phyloP scores from a whole-genome alignment of 2,329 filamentous ascomycete species.

The Didymosphaeria variabile region DNA sequence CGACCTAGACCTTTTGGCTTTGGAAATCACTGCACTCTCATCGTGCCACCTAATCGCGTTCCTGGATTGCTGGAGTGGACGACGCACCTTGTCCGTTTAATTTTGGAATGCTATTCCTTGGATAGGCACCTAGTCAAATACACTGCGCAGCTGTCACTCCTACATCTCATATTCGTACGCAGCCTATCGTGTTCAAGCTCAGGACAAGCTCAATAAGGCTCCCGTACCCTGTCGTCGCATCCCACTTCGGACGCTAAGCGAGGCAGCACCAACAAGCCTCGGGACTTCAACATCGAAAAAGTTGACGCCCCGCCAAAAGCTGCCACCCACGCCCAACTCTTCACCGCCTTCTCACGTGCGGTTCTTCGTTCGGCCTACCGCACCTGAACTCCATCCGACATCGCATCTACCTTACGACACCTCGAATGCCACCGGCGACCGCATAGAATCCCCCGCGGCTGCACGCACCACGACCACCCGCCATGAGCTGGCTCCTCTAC shows the following conservation, averaged over 20 bases:
- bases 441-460: slow-evolving; percentile 16
- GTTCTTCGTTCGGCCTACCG: background rate
- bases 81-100: background rate
- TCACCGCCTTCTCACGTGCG: slow-evolving; percentile 7
- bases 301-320: slow-evolving; percentile 20
- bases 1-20: background rate
- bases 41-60: background rate
- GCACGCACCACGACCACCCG: slow-evolving; percentile 19
- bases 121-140: background rate
- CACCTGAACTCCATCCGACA: slow-evolving; percentile 4
- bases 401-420: background rate
- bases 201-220: slow-evolving; percentile 1
- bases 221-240: slow-evolving; percentile 18
- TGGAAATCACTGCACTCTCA: background rate
- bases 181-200: background rate
- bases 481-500: slow-evolving; percentile 47
- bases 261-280: slow-evolving; percentile 29
- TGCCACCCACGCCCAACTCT: slow-evolving; percentile 8
- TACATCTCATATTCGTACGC: background rate
- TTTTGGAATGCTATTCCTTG: background rate
- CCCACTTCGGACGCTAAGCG: slow-evolving; percentile 18
- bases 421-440: slow-evolving; percentile 15
- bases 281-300: slow-evolving; percentile 36
- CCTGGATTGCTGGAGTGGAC: background rate
- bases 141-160: background rate